Evolutionary conservation across 148 eudicot species (phyloP).

Genomic region (Camellia japonica): DNA sequence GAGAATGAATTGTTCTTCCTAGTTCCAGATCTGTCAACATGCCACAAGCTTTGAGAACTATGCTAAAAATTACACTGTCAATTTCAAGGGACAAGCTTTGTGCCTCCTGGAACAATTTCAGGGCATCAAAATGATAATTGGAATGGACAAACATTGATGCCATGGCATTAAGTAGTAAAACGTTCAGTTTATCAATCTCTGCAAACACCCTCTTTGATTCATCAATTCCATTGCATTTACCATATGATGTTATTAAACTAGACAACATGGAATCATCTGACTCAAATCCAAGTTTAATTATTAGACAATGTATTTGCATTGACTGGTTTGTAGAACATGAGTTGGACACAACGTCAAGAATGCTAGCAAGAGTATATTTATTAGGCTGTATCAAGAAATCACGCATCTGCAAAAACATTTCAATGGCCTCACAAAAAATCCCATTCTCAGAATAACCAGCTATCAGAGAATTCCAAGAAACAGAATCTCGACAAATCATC

Average conservation of each 20-base stretch:
- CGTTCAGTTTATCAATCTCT: slow-evolving; percentile 25
- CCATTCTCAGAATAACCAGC: slow-evolving; percentile 50
- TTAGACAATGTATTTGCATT: slow-evolving; percentile 48
- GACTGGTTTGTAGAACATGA: slow-evolving; percentile 28
- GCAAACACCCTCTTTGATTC: slow-evolving; percentile 40
- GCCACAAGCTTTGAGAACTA: slow-evolving; percentile 54
- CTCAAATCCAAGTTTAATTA: slow-evolving; percentile 36
- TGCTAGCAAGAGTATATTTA: slow-evolving; percentile 51
- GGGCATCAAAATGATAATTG: slow-evolving; percentile 37
- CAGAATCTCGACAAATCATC: slow-evolving; percentile 34
- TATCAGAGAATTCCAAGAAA: slow-evolving; percentile 64
- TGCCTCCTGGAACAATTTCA: slow-evolving; percentile 35
- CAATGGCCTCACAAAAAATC: slow-evolving; percentile 26
- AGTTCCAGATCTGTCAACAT: slow-evolving; percentile 47
- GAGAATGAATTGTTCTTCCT: slow-evolving; percentile 41
- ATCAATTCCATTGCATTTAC: slow-evolving; percentile 52
- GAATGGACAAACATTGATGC: slow-evolving; percentile 36
- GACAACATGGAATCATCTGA: slow-evolving; percentile 42
- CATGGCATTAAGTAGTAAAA: slow-evolving; percentile 38
- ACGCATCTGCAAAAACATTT: slow-evolving; percentile 34
- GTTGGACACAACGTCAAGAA: slow-evolving; percentile 42
- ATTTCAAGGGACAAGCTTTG: slow-evolving; percentile 32
- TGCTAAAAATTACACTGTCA: slow-evolving; percentile 35
- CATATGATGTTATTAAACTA: slow-evolving; percentile 55
- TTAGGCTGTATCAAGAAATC: slow-evolving; percentile 30